Evolutionary conservation across 1,284 basidiomycete species (phyloP), one percentile per base, ranked within the genome.

Genomic region (Ganoderma lingzhi): DNA sequence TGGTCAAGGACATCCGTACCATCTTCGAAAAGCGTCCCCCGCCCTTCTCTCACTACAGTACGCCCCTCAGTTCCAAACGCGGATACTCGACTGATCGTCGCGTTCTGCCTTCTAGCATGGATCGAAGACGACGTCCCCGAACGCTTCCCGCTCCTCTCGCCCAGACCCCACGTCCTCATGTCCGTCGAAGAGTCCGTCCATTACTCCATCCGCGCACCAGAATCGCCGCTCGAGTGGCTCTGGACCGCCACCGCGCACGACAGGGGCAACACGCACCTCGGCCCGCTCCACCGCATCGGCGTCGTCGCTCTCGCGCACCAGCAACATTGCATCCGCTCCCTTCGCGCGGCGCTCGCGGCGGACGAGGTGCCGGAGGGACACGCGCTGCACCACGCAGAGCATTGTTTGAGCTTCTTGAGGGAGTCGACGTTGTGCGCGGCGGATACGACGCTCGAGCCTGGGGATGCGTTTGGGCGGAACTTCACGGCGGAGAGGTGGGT

Each of bases 281-380:
- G 81, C 6, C 78, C 78, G 9, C 65, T 77, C 10, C 74, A 76
- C 42, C 76, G 77, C 35, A 75, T 76, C 70, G 77, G 78, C 70
- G 77, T 77, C 35, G 74, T 82, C 19, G 75, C 78, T 14, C 78
- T 84, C 77, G 81, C 77, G 62, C 82, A 84, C 75, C 78, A 83
- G 72, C 70, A 82, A 62, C 82, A 83, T 66, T 84, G 82, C 64
- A 74, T 84, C 28, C 77, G 81, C 63, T 73, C 45, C 55, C 51
- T 65, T 71, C 68, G 67, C 66, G 64, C 39, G 75, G 78, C 23
- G 44, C 53, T 56, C 30, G 39, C 28, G 6, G 39, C 60, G 23
- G 72, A 67, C 37, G 65, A 53, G 30, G 63, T 42, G 4, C 65
- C 63, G 32, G 55, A 28, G 17, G 60, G 53, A 32, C 19, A 51